Conservation (phyloP, 139 green algal species). For the Volvox reticuliferus region DNA sequence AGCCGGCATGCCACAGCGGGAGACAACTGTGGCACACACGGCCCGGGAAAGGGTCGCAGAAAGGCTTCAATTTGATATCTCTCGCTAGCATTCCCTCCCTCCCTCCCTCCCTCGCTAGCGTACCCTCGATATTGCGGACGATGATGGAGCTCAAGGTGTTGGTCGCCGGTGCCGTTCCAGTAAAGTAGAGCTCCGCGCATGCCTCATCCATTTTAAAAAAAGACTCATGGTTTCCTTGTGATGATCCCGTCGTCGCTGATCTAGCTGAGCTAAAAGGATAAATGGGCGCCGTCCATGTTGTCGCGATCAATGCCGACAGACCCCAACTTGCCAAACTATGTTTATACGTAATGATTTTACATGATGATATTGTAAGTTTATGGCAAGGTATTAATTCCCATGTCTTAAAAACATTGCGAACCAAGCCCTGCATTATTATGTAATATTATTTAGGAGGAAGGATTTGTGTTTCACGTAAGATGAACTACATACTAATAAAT, state of each 20-base stretch:
- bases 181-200: constrained; percentile 29
- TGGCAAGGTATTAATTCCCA: not conserved
- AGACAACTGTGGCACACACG: too few relatives aligned
- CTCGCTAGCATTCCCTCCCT: too few relatives aligned
- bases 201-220: not conserved
- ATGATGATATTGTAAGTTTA: not conserved
- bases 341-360: not conserved
- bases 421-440: constrained; percentile 4
- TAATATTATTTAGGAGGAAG: too few relatives aligned
- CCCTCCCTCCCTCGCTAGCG: too few relatives aligned
- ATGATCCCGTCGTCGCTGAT: not conserved
- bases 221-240: not conserved
- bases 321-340: not conserved
- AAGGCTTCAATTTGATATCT: not conserved
- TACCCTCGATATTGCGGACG: not conserved
- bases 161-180: not conserved
- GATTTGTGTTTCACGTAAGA: too few relatives aligned
- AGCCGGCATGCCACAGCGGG: too few relatives aligned
- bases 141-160: not conserved
- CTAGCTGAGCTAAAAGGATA: not conserved
- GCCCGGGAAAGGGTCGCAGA: not conserved
- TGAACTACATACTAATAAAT: too few relatives aligned
- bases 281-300: not conserved
- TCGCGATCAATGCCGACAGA: not conserved
- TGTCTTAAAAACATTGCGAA: not conserved